A percentile compares a stretch with the other conserved stretches of the same genome.
Conservation (phyloP, 805 yeast species). For the Barnettozyma wickerhamii region DNA sequence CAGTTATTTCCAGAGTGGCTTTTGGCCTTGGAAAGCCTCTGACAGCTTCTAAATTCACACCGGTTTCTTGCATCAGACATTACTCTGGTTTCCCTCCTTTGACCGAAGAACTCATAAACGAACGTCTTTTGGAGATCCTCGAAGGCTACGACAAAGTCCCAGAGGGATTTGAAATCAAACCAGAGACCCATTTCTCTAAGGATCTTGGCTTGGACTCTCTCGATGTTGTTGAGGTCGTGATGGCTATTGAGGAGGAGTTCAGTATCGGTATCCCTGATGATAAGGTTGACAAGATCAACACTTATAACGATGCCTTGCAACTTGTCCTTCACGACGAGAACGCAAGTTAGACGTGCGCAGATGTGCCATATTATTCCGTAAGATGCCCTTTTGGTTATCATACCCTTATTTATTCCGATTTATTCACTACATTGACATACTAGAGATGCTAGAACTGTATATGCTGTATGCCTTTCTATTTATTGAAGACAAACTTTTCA, state of each 20-base stretch:
- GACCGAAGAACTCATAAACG: constrained; percentile 57
- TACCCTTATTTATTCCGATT: constrained; percentile 2
- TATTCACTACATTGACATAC: constrained; percentile 10
- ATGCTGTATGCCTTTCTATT: constrained; percentile 1
- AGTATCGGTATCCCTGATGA: constrained; percentile 70
- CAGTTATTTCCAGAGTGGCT: not conserved
- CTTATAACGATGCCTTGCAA: constrained; percentile 81
- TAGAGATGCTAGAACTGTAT: not conserved
- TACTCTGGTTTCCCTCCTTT: constrained; percentile 59
- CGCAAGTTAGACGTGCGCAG: constrained; percentile 16
- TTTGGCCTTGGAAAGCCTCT: not conserved
- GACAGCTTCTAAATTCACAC: not conserved
- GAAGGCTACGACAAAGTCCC: constrained; percentile 61
- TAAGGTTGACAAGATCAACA: constrained; percentile 80
- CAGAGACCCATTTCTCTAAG: constrained; percentile 51
- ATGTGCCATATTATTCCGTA: no score
- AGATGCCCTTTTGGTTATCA: no score
- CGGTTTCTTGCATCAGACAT: constrained; percentile 20
- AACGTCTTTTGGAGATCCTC: constrained; percentile 58
- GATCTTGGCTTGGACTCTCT: constrained; percentile 70
- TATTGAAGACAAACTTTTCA: constrained; percentile 36
- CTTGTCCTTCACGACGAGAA: constrained; percentile 43
- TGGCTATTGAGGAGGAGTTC: constrained; percentile 69
- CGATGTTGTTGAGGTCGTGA: constrained; percentile 67
- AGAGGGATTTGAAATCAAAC: constrained; percentile 26